These are phyloP conservation scores for Haematococcus lacustris DNA, from an alignment of 139 green algal species.

Conservation along the genomic window DNA sequence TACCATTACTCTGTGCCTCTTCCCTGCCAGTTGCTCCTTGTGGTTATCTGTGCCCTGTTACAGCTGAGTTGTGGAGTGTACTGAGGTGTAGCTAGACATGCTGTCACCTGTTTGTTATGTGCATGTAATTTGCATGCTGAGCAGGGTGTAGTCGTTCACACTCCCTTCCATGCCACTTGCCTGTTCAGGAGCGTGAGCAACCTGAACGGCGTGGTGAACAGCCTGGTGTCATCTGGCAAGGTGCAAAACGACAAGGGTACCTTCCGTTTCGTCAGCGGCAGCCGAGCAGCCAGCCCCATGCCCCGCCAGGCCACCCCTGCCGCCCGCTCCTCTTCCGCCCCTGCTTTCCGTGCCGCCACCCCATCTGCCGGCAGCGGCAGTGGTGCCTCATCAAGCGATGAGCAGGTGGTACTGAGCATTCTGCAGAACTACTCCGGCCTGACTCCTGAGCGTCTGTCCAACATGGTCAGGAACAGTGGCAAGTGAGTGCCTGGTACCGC, in stretches of 20 bases:
- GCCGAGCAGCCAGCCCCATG: too few relatives aligned
- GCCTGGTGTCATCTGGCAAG: constrained; percentile 1
- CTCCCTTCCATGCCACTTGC: too few relatives aligned
- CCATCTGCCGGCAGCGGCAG: neutral
- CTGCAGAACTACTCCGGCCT: constrained; percentile 1
- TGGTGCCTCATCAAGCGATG: neutral
- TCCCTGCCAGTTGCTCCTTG: too few relatives aligned
- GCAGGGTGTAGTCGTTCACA: too few relatives aligned
- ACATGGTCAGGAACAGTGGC: neutral
- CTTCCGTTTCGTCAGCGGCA: neutral
- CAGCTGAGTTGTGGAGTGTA: too few relatives aligned
- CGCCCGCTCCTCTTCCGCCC: neutral
- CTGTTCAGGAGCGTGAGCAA: neutral
- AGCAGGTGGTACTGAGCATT: neutral
- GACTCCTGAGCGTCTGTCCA: neutral
- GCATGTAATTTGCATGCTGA: too few relatives aligned
- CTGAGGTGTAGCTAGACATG: too few relatives aligned
- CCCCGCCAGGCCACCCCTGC: too few relatives aligned
- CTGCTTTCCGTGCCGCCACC: neutral
- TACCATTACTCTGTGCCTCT: too few relatives aligned
- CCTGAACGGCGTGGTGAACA: neutral
- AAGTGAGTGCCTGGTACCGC: constrained; percentile 6
- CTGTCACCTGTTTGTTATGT: too few relatives aligned
- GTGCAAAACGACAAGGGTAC: constrained; percentile 7
- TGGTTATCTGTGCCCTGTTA: too few relatives aligned